phyloP scores from a whole-genome alignment of 164 flowering plant species.

The Magnolia sinica region DNA sequence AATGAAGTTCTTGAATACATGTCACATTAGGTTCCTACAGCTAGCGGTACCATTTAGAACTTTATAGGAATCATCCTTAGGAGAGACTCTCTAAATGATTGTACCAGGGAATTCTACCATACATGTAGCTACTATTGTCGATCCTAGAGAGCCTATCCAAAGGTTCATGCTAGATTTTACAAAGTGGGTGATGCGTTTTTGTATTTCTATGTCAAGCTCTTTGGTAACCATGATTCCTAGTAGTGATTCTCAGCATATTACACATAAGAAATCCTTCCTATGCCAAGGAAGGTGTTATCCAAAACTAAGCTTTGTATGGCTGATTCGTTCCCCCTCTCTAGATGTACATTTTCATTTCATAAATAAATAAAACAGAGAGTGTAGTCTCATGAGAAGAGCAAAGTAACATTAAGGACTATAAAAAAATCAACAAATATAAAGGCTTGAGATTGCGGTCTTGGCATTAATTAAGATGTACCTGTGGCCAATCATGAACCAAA shows the following conservation, averaged over 20 bases:
- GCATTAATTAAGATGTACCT: constrained; percentile 38
- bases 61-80: constrained; percentile 9
- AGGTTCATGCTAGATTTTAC: constrained; percentile 3
- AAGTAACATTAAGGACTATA: too few relatives aligned
- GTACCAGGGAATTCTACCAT: constrained; percentile 14
- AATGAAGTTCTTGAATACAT: too few relatives aligned
- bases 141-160: constrained; percentile 8
- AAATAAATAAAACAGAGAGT: too few relatives aligned
- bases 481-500: constrained; percentile 93
- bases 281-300: too few relatives aligned
- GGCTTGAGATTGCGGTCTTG: background rate
- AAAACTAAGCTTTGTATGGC: too few relatives aligned
- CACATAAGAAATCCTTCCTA: background rate
- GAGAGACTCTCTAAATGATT: constrained; percentile 11
- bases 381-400: too few relatives aligned
- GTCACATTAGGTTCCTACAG: too few relatives aligned
- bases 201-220: constrained; percentile 3
- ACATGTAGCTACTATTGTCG: constrained; percentile 9
- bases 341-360: background rate
- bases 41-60: background rate
- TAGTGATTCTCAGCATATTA: background rate
- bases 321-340: too few relatives aligned
- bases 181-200: constrained; percentile 3
- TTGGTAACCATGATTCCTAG: background rate
- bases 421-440: too few relatives aligned